phyloP scores from a whole-genome alignment of 2,329 filamentous ascomycete genomes.

The Chaetomium strumarium region DNA sequence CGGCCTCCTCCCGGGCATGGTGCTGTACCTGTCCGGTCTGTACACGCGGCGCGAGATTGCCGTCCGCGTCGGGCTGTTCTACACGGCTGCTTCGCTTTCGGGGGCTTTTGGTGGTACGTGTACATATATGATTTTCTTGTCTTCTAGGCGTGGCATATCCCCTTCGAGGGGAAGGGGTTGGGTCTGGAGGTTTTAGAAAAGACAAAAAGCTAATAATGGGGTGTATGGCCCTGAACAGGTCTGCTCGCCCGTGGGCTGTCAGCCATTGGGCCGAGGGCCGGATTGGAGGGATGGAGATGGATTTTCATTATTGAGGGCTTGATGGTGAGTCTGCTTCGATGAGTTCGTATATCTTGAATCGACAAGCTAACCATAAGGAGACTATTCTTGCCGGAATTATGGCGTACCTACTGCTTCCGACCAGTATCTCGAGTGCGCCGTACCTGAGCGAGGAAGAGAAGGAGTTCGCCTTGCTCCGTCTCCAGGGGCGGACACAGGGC shows the following conservation, averaged over 20 bases:
- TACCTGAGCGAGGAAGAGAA: slow-evolving; percentile 1
- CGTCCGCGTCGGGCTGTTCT: slow-evolving; percentile 58
- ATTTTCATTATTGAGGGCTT: slow-evolving; percentile 51
- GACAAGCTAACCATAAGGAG: neutral
- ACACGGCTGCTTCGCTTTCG: slow-evolving; percentile 17
- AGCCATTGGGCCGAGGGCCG: slow-evolving; percentile 29
- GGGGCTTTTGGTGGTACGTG: slow-evolving; percentile 17
- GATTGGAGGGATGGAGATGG: slow-evolving; percentile 65
- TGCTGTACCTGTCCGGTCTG: slow-evolving; percentile 59
- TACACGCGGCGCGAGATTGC: slow-evolving; percentile 56
- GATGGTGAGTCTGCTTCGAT: slow-evolving; percentile 9
- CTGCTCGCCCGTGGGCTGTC: slow-evolving; percentile 2
- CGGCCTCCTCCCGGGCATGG: slow-evolving; percentile 61
- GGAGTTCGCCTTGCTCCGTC: neutral
- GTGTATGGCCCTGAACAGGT: slow-evolving; percentile 2
- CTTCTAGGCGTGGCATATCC: neutral
- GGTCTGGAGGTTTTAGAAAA: too few species aligned
- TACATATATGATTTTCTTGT: neutral
- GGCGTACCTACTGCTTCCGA: slow-evolving; percentile 4
- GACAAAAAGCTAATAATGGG: neutral
- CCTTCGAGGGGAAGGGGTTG: neutral
- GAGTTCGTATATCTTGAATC: neutral
- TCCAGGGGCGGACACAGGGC: neutral
- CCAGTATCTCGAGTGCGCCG: neutral
- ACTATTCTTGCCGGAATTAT: neutral